These are phyloP conservation scores for Ichthyophthirius multifiliis DNA, from an alignment of 169 alveolate species.

Conservation along the genomic window DNA sequence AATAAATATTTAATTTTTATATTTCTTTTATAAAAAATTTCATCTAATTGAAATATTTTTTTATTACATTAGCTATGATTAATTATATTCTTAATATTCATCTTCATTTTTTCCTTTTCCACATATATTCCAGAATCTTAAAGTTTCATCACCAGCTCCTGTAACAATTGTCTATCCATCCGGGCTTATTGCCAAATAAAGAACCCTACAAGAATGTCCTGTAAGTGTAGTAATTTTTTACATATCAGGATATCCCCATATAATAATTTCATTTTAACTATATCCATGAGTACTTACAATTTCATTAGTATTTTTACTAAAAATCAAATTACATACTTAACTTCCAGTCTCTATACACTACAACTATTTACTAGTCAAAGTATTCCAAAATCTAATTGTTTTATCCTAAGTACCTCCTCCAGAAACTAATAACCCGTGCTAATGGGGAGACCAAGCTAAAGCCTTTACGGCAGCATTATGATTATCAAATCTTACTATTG, in stretches of 20 bases:
- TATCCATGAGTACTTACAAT: constrained; percentile 96
- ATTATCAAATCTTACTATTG: constrained; percentile 74
- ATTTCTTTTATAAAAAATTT: too few species aligned
- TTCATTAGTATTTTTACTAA: constrained; percentile 91
- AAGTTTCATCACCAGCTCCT: constrained; percentile 95
- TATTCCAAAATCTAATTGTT: constrained; percentile 94
- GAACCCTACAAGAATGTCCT: constrained; percentile 94
- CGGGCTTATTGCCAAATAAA: constrained; percentile 93
- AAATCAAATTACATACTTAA: constrained; percentile 94
- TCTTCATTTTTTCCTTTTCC: too few species aligned
- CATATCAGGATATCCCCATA: constrained; percentile 90
- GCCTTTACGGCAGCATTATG: constrained; percentile 95
- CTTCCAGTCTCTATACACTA: constrained; percentile 88
- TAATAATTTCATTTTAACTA: constrained; percentile 88
- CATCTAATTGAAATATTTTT: too few species aligned
- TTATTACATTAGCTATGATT: too few species aligned
- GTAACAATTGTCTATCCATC: constrained; percentile 94
- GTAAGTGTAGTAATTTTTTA: constrained; percentile 63
- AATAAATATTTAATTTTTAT: too few species aligned
- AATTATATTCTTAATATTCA: too few species aligned
- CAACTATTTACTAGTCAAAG: constrained; percentile 78
- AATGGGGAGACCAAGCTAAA: constrained; percentile 96
- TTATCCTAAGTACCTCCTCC: constrained; percentile 98
- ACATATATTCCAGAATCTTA: constrained; percentile 92
- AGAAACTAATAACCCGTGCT: constrained; percentile 90